Evolutionary conservation across 768 basidiomycete genomes (phyloP).

Genomic region (Pisolithus microcarpus): DNA sequence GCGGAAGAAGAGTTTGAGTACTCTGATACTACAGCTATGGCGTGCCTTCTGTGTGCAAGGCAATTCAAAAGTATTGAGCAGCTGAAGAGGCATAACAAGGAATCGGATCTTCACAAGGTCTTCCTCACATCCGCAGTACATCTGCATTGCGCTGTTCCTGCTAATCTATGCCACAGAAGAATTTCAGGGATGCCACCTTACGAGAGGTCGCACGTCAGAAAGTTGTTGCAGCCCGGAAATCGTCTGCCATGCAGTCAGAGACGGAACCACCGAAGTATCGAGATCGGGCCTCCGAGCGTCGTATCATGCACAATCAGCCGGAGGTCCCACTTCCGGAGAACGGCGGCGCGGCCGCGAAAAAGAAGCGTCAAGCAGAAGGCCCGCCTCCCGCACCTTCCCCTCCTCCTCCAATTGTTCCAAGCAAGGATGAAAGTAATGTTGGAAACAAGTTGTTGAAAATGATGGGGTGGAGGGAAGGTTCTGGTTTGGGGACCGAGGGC

Average conservation of each 20-base stretch:
- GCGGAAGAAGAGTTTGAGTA: slow-evolving; percentile 72
- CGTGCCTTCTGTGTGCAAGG: slow-evolving; percentile 86
- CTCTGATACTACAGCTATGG: slow-evolving; percentile 63
- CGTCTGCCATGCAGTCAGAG: slow-evolving; percentile 20
- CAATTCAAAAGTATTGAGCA: slow-evolving; percentile 88
- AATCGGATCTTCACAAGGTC: slow-evolving; percentile 94
- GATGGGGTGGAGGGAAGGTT: slow-evolving; percentile 97
- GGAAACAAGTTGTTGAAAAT: slow-evolving; percentile 92
- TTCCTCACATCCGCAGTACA: slow-evolving; percentile 28
- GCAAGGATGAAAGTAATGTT: slow-evolving; percentile 75
- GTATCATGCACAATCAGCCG: slow-evolving; percentile 87
- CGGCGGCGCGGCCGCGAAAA: slow-evolving; percentile 26
- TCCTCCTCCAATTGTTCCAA: slow-evolving; percentile 60
- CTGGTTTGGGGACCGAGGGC: slow-evolving; percentile 73
- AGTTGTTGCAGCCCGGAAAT: slow-evolving; percentile 38
- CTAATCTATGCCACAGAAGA: slow-evolving; percentile 53
- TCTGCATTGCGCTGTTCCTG: slow-evolving; percentile 1
- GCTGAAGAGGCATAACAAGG: slow-evolving; percentile 83
- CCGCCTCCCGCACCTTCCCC: slow-evolving; percentile 56
- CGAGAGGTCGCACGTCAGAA: slow-evolving; percentile 73
- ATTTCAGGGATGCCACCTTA: slow-evolving; percentile 64
- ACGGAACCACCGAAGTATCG: slow-evolving; percentile 77
- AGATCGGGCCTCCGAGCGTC: slow-evolving; percentile 89
- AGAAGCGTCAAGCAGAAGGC: slow-evolving; percentile 45
- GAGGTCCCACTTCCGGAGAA: slow-evolving; percentile 66